Base-by-base conservation (phyloP, 1,284 basidiomycete species). In the Ustilago tritici region DNA sequence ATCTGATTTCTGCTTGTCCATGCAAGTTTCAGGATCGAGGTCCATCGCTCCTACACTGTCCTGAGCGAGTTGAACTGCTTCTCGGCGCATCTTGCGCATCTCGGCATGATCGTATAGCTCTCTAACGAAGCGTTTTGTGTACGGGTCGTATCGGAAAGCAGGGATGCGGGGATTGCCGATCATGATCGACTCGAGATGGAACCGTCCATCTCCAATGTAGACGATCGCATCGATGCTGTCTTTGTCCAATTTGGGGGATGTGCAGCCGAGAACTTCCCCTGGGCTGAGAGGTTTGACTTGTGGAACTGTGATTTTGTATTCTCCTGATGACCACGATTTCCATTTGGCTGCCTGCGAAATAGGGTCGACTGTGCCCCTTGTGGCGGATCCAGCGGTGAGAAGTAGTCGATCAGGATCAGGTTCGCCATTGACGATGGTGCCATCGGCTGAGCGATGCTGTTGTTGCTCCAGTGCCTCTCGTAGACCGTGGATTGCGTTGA, bases 121-220 rank as follows among this genome's bases (percentile, higher is more conserved):
- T 74, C 94, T 88, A 5, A 96, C 98, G 65, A 99, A 90, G 83
- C 95, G 95, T 87, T 99, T 99, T 36, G 94, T 95, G 87, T 99
- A 99, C 5, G 97, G 97, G 84, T 99, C 97, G 87, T 98, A 99
- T 35, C 97, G 91, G 89, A 98, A 99, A 0, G 97, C 95, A 12
- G 96, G 95, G 28, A 98, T 90, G n/a, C 90, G 88, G 0, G 97
- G 97, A 86, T 99, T 99, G 35, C 95, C 95, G 70, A 99, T 98
- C 97, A 99, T 99, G 86, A 98, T 95, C 14, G 93, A 93, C 87
- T 99, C 97, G 17, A 99, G 90, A 85, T 99, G 97, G 88, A 99
- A 99, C 14, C 97, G 92, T 19, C 97, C 97, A 84, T 99, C 97
- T 28, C 97, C 97, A 35, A 99, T 90, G 86, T 99, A 99, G 56